Conservation (phyloP, 1,284 basidiomycete species). For the Irpex sp. region DNA sequence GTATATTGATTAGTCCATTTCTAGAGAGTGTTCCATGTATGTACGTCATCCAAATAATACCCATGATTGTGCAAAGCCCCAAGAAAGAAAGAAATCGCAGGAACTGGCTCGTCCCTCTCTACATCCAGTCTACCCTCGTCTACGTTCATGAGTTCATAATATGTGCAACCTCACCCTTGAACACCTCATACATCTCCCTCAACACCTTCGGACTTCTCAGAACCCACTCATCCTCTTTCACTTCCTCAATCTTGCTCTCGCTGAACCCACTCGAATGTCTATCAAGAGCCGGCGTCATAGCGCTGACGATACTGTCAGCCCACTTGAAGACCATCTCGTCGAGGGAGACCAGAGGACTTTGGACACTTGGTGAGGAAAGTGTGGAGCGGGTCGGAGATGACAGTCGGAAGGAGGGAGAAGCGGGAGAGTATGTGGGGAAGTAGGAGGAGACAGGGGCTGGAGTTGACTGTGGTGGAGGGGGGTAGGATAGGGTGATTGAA, state of each 20-base stretch:
- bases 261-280: background rate
- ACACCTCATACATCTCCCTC: background rate
- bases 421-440: background rate
- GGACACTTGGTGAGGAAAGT: background rate
- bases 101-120: background rate
- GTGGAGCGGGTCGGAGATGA: background rate
- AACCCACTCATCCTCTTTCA: background rate
- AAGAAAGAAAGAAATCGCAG: background rate
- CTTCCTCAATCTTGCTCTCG: background rate
- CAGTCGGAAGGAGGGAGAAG: background rate
- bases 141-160: background rate
- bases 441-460: background rate
- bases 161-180: background rate
- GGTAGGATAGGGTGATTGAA: background rate
- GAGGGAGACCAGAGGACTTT: background rate
- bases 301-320: background rate
- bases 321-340: background rate
- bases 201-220: background rate
- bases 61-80: background rate
- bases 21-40: no score
- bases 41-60: no score
- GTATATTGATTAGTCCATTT: no score
- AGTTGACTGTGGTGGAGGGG: background rate
- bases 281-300: background rate
- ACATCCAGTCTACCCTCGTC: background rate